Conservation (phyloP, 1,284 basidiomycete genomes). For the Sanghuangporus weigelae region DNA sequence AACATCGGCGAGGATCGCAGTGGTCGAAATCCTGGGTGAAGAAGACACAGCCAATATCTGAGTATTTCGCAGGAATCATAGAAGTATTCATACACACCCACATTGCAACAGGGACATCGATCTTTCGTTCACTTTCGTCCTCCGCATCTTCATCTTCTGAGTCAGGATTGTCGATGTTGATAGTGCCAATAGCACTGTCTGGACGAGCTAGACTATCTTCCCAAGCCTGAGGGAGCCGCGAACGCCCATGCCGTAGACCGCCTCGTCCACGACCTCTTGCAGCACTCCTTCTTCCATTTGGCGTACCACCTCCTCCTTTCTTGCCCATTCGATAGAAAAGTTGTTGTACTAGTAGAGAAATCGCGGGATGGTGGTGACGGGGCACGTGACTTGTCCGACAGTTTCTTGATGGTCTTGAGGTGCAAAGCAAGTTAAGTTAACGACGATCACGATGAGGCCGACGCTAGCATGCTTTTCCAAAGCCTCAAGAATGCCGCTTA, state of each 20-base stretch:
- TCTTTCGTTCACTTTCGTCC: conserved; percentile 32
- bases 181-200: conserved; percentile 45
- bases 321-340: conserved; percentile 32
- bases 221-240: conserved; percentile 23
- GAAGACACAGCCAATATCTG: background rate
- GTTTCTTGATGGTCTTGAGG: background rate
- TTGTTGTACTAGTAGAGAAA: background rate
- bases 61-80: background rate
- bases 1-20: conserved; percentile 92
- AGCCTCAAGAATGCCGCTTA: conserved; percentile 76
- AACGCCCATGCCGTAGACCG: conserved; percentile 21
- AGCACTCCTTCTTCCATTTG: conserved; percentile 12
- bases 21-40: conserved; percentile 85
- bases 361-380: background rate
- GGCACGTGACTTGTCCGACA: conserved; percentile 4
- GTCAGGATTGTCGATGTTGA: conserved; percentile 28
- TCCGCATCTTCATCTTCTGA: conserved; percentile 26
- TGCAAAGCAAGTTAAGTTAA: background rate
- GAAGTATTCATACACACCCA: conserved; percentile 54
- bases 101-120: conserved; percentile 79
- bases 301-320: conserved; percentile 32
- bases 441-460: conserved; percentile 50
- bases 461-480: conserved; percentile 64
- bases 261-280: conserved; percentile 27
- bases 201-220: conserved; percentile 32